Conservation (phyloP, 306 rosid genomes). For the Castanopsis chinensis region DNA sequence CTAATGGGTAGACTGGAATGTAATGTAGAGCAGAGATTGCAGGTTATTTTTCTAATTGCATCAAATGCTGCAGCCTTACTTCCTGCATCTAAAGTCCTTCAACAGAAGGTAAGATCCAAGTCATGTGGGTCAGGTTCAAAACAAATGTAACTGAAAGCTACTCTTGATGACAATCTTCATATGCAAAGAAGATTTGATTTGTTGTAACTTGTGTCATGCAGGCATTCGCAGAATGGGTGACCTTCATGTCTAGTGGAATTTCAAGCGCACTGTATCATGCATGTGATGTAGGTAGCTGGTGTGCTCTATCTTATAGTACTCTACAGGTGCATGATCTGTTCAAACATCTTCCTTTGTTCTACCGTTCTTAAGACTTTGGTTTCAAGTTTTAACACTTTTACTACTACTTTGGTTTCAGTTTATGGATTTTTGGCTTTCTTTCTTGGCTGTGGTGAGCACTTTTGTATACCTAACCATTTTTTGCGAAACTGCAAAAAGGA, state of each 20-base stretch:
- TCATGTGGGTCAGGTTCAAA: too few relatives aligned
- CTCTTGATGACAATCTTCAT: too few relatives aligned
- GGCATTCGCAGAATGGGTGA: constrained; percentile 12
- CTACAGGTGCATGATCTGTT: neutral
- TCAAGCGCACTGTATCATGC: constrained; percentile 12
- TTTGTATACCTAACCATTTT: constrained; percentile 8
- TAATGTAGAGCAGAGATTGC: too few relatives aligned
- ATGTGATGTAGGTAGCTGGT: neutral
- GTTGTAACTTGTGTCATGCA: neutral
- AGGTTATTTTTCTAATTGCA: too few relatives aligned
- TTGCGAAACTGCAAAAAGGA: neutral
- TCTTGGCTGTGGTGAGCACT: constrained; percentile 17
- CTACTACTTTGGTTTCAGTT: constrained; percentile 5
- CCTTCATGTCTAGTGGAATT: constrained; percentile 23
- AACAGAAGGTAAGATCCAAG: too few relatives aligned
- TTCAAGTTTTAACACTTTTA: neutral
- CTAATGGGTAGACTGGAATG: too few relatives aligned
- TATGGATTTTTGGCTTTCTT: constrained; percentile 17
- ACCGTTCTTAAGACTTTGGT: neutral
- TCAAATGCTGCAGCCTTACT: too few relatives aligned
- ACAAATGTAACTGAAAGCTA: too few relatives aligned
- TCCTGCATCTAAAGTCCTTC: too few relatives aligned
- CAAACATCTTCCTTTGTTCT: neutral
- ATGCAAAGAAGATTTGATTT: too few relatives aligned
- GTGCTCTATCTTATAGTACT: neutral